Conservation (phyloP, 805 yeast genomes). For the Kodamaea kaohsiungensis region DNA sequence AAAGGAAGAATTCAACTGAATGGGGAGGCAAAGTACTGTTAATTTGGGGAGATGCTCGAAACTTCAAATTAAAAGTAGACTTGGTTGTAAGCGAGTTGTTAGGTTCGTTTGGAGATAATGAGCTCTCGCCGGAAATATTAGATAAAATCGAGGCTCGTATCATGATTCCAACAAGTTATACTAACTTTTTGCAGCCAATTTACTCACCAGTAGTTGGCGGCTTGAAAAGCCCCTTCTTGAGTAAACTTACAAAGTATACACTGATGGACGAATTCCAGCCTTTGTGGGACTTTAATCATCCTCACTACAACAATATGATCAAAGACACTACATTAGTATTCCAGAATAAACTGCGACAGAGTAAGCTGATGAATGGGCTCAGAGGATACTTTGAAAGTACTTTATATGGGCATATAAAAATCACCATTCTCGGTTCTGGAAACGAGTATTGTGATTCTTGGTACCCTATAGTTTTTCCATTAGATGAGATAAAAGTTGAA, state of each 20-base stretch:
- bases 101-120: conserved; percentile 94
- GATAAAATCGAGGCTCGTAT: conserved; percentile 34
- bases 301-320: conserved; percentile 19
- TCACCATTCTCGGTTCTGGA: conserved; percentile 42
- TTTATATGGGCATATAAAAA: conserved; percentile 57
- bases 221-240: conserved; percentile 24
- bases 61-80: conserved; percentile 35
- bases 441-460: conserved; percentile 33
- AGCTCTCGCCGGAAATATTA: conserved; percentile 78
- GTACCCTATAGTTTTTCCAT: conserved; percentile 41
- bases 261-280: conserved; percentile 42
- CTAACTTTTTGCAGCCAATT: conserved; percentile 67
- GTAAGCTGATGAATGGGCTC: conserved; percentile 59
- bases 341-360: background rate
- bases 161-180: conserved; percentile 50
- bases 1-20: conserved; percentile 45
- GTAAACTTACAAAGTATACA: conserved; percentile 17
- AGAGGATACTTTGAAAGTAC: conserved; percentile 74
- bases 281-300: conserved; percentile 66
- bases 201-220: conserved; percentile 48
- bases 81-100: conserved; percentile 77
- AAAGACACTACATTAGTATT: background rate
- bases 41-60: conserved; percentile 59
- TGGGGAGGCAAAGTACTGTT: conserved; percentile 60
- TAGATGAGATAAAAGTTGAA: conserved; percentile 15